These are phyloP conservation scores for Leccinum pseudoinsigne DNA, from an alignment of 1,284 basidiomycete species.

Conservation along the genomic window DNA sequence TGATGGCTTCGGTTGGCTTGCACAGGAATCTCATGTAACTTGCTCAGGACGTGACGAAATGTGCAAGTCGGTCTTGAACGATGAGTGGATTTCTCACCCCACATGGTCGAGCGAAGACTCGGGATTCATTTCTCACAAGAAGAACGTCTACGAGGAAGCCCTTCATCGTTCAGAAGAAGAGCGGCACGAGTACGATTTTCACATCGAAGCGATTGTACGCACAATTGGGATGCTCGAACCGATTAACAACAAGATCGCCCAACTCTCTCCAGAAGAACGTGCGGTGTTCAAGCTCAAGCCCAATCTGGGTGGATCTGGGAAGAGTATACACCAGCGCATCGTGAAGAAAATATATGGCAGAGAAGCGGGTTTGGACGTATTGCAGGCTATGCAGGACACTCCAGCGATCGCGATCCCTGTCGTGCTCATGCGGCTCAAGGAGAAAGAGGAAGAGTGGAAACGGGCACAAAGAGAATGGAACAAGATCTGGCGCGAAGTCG, in stretches of 20 bases:
- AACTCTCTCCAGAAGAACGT: slow-evolving; percentile 82
- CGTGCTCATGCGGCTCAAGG: slow-evolving; percentile 89
- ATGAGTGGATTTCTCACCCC: slow-evolving; percentile 96
- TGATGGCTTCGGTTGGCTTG: slow-evolving; percentile 13
- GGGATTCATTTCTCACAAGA: slow-evolving; percentile 89
- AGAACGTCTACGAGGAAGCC: slow-evolving; percentile 96
- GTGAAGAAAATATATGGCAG: slow-evolving; percentile 97
- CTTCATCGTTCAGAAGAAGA: slow-evolving; percentile 98
- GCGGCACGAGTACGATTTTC: slow-evolving; percentile 98
- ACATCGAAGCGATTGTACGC: slow-evolving; percentile 95
- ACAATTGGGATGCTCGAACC: slow-evolving; percentile 94
- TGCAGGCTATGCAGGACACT: slow-evolving; percentile 91
- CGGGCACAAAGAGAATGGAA: slow-evolving; percentile 99
- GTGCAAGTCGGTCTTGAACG: slow-evolving; percentile 95
- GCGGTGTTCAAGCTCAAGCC: slow-evolving; percentile 87
- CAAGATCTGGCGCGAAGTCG: slow-evolving; percentile 97
- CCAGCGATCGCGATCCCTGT: slow-evolving; percentile 92
- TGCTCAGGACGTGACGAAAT: slow-evolving; percentile 97
- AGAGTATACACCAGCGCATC: slow-evolving; percentile 91
- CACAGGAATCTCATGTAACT: slow-evolving; percentile 80
- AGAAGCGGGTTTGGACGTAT: slow-evolving; percentile 85
- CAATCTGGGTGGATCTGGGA: slow-evolving; percentile 87
- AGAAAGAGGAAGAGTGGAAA: slow-evolving; percentile 99
- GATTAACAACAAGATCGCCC: slow-evolving; percentile 85
- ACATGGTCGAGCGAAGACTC: slow-evolving; percentile 94